Percentiles rank a stretch among this genome's conserved stretches.
phyloP scores from a whole-genome alignment of 2,329 filamentous ascomycete species.

The Microcyclosporella mali region DNA sequence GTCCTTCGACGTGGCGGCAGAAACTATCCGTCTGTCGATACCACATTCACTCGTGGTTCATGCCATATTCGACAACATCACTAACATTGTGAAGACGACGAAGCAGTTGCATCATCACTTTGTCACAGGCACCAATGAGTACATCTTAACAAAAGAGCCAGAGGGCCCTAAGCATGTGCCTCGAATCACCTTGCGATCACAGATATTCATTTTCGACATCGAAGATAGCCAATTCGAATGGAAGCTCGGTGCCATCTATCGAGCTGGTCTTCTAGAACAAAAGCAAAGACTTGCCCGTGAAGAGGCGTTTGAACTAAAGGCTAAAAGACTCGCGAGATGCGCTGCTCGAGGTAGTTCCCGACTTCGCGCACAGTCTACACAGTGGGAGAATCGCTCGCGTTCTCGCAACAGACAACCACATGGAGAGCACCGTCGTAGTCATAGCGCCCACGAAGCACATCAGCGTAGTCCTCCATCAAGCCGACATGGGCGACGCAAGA shows the following conservation, averaged over 20 bases:
- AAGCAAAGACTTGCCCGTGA: constrained; percentile 82
- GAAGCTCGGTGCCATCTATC: constrained; percentile 92
- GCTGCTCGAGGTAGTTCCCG: constrained; percentile 47
- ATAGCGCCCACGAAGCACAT: constrained; percentile 27
- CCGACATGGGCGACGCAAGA: constrained; percentile 33
- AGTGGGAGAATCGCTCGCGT: constrained; percentile 37
- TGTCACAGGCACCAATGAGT: constrained; percentile 78
- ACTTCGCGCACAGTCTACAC: constrained; percentile 48
- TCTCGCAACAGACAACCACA: constrained; percentile 26
- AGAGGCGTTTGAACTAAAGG: constrained; percentile 81
- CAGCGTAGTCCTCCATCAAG: constrained; percentile 21
- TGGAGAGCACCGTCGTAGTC: constrained; percentile 34
- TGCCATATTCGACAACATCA: constrained; percentile 86
- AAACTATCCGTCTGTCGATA: constrained; percentile 80
- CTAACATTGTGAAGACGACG: constrained; percentile 79
- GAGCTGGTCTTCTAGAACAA: constrained; percentile 81
- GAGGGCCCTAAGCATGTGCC: constrained; percentile 82
- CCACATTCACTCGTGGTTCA: constrained; percentile 88
- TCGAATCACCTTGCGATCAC: constrained; percentile 73
- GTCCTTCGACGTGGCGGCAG: constrained; percentile 74
- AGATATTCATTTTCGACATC: constrained; percentile 80
- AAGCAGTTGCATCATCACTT: constrained; percentile 93
- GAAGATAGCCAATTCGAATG: constrained; percentile 97
- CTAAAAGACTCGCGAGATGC: constrained; percentile 70
- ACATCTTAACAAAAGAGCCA: constrained; percentile 77